Evolutionary conservation across 768 basidiomycete species (phyloP).

Genomic region (Leccinum subgranulosum): DNA sequence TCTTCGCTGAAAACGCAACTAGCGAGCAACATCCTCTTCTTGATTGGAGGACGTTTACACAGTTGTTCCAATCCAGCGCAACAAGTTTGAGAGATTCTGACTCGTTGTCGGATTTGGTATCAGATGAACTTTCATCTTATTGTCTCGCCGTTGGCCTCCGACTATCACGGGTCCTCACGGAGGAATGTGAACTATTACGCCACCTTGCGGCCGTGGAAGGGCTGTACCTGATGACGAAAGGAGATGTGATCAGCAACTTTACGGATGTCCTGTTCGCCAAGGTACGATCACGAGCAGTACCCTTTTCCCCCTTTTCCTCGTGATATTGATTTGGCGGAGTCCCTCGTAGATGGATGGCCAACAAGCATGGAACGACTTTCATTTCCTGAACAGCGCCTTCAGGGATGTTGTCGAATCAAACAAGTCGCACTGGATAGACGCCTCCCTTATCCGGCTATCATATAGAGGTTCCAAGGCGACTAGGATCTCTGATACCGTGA

Average conservation of each 20-base stretch:
- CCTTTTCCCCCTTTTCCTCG: neutral
- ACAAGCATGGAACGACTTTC: slow-evolving; percentile 76
- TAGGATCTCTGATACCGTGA: slow-evolving; percentile 52
- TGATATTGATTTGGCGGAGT: neutral
- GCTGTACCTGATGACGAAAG: slow-evolving; percentile 70
- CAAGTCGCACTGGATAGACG: slow-evolving; percentile 55
- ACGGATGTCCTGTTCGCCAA: slow-evolving; percentile 71
- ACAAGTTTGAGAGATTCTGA: slow-evolving; percentile 52
- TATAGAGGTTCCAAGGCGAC: slow-evolving; percentile 51
- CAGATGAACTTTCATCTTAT: slow-evolving; percentile 57
- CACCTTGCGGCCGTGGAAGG: slow-evolving; percentile 67
- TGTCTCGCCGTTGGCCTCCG: slow-evolving; percentile 50
- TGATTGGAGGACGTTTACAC: slow-evolving; percentile 43
- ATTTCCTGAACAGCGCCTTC: slow-evolving; percentile 79
- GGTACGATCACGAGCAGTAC: slow-evolving; percentile 36
- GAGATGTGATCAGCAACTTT: slow-evolving; percentile 76
- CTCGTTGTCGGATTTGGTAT: slow-evolving; percentile 57
- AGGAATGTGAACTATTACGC: slow-evolving; percentile 62
- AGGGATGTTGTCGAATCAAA: slow-evolving; percentile 58
- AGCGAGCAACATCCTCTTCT: slow-evolving; percentile 26
- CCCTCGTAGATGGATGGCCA: slow-evolving; percentile 66
- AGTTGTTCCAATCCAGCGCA: slow-evolving; percentile 34
- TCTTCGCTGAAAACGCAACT: slow-evolving; percentile 11
- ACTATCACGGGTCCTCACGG: slow-evolving; percentile 56
- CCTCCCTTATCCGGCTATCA: slow-evolving; percentile 69